Evolutionary conservation across 805 yeast genomes (phyloP).

Genomic region (Starmerella etchellsii): DNA sequence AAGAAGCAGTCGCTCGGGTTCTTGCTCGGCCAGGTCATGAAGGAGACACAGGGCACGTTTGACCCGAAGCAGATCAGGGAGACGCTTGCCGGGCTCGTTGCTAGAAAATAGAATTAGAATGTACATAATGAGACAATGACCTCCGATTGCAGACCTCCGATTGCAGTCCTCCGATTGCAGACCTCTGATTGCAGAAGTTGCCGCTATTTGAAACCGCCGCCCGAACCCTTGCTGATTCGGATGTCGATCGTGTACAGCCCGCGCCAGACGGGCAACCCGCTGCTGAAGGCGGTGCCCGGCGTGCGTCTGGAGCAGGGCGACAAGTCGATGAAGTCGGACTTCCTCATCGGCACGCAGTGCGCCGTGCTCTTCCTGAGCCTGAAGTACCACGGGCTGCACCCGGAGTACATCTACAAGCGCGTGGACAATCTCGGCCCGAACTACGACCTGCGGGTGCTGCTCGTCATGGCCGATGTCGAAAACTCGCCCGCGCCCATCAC

Average conservation of each 20-base stretch:
- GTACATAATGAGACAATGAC: background rate
- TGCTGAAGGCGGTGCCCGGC: slow-evolving; percentile 20
- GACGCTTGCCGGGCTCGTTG: slow-evolving; percentile 22
- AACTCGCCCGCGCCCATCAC: slow-evolving; percentile 27
- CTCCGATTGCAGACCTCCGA: background rate
- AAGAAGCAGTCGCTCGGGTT: slow-evolving; percentile 59
- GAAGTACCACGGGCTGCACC: slow-evolving; percentile 29
- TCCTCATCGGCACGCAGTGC: slow-evolving; percentile 25
- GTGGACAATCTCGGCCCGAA: slow-evolving; percentile 27
- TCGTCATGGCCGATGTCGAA: slow-evolving; percentile 31
- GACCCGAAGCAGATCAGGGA: slow-evolving; percentile 21
- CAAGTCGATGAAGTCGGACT: slow-evolving; percentile 28
- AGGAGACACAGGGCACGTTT: slow-evolving; percentile 49
- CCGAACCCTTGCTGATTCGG: too few relatives aligned
- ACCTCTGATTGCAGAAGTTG: too few relatives aligned
- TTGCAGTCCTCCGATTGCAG: too few relatives aligned
- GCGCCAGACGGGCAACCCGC: slow-evolving; percentile 25
- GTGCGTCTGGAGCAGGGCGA: slow-evolving; percentile 23
- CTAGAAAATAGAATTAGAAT: too few relatives aligned
- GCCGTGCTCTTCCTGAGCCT: slow-evolving; percentile 29
- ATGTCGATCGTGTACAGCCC: slow-evolving; percentile 16
- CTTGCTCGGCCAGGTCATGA: slow-evolving; percentile 78
- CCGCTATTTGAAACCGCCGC: too few relatives aligned
- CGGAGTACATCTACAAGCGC: slow-evolving; percentile 32
- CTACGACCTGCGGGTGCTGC: slow-evolving; percentile 25